These are phyloP conservation scores for Dioscorea dumetorum DNA, from an alignment of 106 monocot genomes.

Conservation along the genomic window DNA sequence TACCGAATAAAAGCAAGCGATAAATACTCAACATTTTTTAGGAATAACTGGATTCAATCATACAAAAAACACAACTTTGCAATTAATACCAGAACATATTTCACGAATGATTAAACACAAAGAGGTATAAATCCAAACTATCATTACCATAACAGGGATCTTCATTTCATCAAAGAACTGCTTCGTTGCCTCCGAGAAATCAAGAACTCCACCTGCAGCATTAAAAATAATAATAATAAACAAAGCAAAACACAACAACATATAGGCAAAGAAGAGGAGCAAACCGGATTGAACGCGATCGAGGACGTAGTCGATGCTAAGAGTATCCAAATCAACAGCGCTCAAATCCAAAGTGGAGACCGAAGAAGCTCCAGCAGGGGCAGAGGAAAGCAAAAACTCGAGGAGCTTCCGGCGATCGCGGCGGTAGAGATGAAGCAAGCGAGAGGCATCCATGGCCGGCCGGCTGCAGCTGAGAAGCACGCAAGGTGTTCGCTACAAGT, in stretches of 20 bases:
- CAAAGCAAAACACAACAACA: not conserved
- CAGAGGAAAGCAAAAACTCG: slow-evolving; percentile 49
- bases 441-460: slow-evolving; percentile 25
- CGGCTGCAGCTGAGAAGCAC: not conserved
- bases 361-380: slow-evolving; percentile 14
- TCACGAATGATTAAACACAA: too few relatives aligned
- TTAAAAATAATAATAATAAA: slow-evolving; percentile 3
- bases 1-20: too few relatives aligned
- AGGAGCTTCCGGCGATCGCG: slow-evolving; percentile 61
- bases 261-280: not conserved
- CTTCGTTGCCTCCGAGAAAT: slow-evolving; percentile 39
- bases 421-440: slow-evolving; percentile 40
- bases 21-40: too few relatives aligned
- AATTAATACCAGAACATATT: too few relatives aligned
- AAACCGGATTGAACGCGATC: slow-evolving; percentile 50
- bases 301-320: slow-evolving; percentile 62
- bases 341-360: slow-evolving; percentile 13
- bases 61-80: too few relatives aligned
- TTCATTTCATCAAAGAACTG: slow-evolving; percentile 34
- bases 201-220: slow-evolving; percentile 43
- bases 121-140: too few relatives aligned
- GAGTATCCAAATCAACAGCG: slow-evolving; percentile 45
- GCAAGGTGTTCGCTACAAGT: too few relatives aligned
- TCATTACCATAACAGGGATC: slow-evolving; percentile 54
- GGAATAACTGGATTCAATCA: too few relatives aligned